phyloP scores from a whole-genome alignment of 2,329 filamentous ascomycete species.

The Teratosphaeria epicoccoides region DNA sequence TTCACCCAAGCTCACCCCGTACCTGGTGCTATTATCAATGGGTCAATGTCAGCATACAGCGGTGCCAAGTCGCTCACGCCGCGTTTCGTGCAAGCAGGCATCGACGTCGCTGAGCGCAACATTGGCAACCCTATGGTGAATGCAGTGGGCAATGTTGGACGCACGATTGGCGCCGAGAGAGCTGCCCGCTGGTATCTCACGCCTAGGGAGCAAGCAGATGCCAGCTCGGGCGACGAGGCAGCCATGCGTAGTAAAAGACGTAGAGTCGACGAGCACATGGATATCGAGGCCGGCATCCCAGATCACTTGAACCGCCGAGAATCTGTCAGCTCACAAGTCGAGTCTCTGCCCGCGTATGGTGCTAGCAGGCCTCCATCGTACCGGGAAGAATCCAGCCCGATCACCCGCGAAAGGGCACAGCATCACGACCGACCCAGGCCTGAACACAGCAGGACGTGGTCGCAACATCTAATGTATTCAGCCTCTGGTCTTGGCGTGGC shows the following conservation, averaged over 20 bases:
- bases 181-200: conserved; percentile 74
- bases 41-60: conserved; percentile 74
- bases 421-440: conserved; percentile 15
- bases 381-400: conserved; percentile 24
- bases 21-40: conserved; percentile 64
- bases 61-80: conserved; percentile 85
- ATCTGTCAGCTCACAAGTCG: conserved; percentile 57
- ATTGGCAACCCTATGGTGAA: conserved; percentile 73
- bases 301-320: conserved; percentile 35
- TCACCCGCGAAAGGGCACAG: conserved; percentile 15
- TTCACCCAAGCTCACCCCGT: conserved; percentile 82
- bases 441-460: conserved; percentile 49
- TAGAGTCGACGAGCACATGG: conserved; percentile 35
- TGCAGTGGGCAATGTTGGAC: conserved; percentile 72
- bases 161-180: conserved; percentile 78
- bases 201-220: conserved; percentile 42
- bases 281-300: conserved; percentile 33
- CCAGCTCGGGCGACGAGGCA: conserved; percentile 26
- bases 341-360: conserved; percentile 75
- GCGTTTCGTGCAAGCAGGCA: conserved; percentile 72
- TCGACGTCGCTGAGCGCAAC: conserved; percentile 82
- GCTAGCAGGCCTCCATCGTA: conserved; percentile 45
- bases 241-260: conserved; percentile 30
- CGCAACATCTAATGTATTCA: conserved; percentile 61
- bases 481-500: conserved; percentile 85